Conservation (phyloP, 2,329 filamentous ascomycete genomes). For the Escovopsis sp. region DNA sequence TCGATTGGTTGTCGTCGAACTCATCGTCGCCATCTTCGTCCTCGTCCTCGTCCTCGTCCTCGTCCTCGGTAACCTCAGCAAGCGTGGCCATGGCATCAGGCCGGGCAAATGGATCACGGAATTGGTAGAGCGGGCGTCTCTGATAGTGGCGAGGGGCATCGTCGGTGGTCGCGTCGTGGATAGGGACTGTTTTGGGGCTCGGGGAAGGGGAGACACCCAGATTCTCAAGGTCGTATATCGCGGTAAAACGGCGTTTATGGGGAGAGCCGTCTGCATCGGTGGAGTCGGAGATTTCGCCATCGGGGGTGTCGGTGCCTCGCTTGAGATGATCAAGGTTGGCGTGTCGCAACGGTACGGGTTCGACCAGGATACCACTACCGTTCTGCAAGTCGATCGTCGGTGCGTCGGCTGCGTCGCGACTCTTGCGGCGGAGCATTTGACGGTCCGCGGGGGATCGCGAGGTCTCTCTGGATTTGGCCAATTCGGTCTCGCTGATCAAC, state of each 20-base stretch:
- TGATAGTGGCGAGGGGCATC: background rate
- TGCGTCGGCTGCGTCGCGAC: background rate
- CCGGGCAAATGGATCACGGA: background rate
- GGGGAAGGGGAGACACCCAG: background rate
- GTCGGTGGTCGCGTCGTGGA: background rate
- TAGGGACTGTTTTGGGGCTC: background rate
- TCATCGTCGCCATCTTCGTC: too few relatives aligned
- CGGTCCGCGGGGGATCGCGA: constrained; percentile 8
- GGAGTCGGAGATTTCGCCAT: background rate
- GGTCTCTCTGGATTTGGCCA: constrained; percentile 14
- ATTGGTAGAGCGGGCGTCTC: background rate
- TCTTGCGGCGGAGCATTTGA: background rate
- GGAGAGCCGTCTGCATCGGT: constrained; percentile 1
- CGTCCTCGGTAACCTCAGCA: constrained; percentile 11
- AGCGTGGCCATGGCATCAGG: constrained; percentile 8
- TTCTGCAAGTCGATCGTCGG: background rate
- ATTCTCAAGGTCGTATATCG: background rate
- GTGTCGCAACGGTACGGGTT: background rate
- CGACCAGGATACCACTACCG: background rate
- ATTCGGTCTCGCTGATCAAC: constrained; percentile 55
- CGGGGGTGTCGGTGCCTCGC: too few relatives aligned
- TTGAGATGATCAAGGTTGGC: too few relatives aligned
- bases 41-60: background rate
- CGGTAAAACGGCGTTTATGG: background rate
- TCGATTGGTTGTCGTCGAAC: constrained; percentile 14